Base-by-base conservation (phyloP, 805 yeast genomes). In the Vanderwaltozyma verrucispora region DNA sequence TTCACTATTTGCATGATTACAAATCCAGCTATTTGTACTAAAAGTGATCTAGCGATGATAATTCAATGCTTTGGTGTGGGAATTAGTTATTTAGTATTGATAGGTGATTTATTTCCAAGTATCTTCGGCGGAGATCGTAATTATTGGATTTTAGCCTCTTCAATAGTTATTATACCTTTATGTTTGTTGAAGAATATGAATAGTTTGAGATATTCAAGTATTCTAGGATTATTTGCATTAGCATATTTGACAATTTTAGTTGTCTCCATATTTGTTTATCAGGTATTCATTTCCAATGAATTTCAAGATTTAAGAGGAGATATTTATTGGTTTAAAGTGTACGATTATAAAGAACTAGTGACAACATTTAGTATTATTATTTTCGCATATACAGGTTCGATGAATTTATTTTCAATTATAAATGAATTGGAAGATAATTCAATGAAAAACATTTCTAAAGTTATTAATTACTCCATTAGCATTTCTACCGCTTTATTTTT, bases 1-100 rank as follows among this genome's bases (percentile, higher is more conserved):
- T 82, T 82, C 59, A 74, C 77, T 20, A 62, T 82, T 12, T 81
- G 89, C 53, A 68, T 72, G 35, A 62, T 81, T 41, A 78, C 89
- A 0, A 81, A 80, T 49, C 92, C 92, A 1, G 68, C 68, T n/a
- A 55, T 80, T 20, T 67, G 81, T 5, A 69, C 81, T 5, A 50
- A 81, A n/a, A 83, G 82, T 51, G 92, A 83, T 59, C 58, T 77
- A 18, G 81, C 86, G 26, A 80, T 83, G 54, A 74, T 80, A 25
- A 65, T 80, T 33, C 87, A 83, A 59, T 80, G 89, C 54, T 83
- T 78, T 59, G 94, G 94, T 18, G 87, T 79, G 14, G 79, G 80
- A 3, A 64, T 83, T 12, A 71, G 79, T 33, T 83, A 83, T 50
- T 54, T 83, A 41, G 83, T 83, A 14, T 69, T 83, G 36, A 74